phyloP scores from a whole-genome alignment of 2,329 filamentous ascomycete species.

The Beauveria sp. region DNA sequence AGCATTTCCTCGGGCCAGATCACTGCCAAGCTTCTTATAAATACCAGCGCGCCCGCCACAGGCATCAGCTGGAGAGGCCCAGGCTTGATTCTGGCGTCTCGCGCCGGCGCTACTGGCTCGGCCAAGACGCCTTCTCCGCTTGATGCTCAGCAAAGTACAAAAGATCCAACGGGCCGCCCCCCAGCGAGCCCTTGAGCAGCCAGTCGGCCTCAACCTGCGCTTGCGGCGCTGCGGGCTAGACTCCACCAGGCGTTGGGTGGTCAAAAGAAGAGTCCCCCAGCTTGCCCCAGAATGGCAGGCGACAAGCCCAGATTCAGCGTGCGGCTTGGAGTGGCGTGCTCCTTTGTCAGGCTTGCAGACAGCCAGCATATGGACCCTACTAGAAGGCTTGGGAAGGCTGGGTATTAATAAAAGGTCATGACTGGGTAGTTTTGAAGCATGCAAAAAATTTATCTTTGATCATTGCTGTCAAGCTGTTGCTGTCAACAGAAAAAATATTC shows the following conservation, averaged over 20 bases:
- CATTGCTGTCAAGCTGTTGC: no score
- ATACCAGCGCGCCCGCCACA: neutral
- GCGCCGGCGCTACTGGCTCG: neutral
- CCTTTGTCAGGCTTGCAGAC: neutral
- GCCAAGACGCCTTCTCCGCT: neutral
- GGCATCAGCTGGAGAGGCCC: neutral
- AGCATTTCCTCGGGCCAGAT: neutral
- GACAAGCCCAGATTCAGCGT: neutral
- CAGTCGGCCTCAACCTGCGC: neutral
- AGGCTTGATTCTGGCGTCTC: neutral
- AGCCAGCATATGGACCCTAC: no score
- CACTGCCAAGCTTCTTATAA: neutral
- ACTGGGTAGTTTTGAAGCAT: no score
- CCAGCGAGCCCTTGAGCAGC: neutral
- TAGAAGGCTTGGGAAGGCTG: no score
- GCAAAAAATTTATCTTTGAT: no score
- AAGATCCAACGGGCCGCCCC: constrained; percentile 1
- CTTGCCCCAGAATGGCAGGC: constrained; percentile 8
- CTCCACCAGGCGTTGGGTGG: neutral
- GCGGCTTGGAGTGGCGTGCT: constrained; percentile 1
- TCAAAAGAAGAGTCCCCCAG: neutral
- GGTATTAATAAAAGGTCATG: no score
- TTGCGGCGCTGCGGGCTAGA: neutral
- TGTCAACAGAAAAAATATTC: no score
- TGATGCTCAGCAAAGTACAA: neutral